Base-by-base conservation (phyloP, 2,329 filamentous ascomycete genomes). In the Xylaria digitata region DNA sequence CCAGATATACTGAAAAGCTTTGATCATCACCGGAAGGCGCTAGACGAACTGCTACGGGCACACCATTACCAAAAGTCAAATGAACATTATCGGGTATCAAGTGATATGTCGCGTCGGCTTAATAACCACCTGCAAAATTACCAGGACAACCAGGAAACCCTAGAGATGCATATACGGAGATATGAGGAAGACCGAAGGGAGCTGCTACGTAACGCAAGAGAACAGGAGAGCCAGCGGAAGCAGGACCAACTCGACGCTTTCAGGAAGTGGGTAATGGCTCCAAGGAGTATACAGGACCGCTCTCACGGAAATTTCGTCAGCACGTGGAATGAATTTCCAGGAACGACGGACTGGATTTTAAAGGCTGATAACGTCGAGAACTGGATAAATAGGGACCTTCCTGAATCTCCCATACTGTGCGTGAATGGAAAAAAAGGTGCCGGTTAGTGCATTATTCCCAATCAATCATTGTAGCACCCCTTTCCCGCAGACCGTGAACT, bases 341-440 rank as follows among this genome's bases (percentile, higher is more conserved):
- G 65, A 0, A 73, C 72, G 2, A 69, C 70, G 6, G 45, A 61
- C 11, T 75, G 74, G 74, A 72, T 74, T n/a, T 30, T 70, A 23
- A 50, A 69, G n/a, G 30, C 71, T 37, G 43, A 63, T 7, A 52
- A 71, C n/a, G 46, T 75, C 11, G 30, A 56, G n/a, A 70, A 69
- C 26, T 75, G 74, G 74, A 67, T 75, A 54, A 59, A 63, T 7
- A 54, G 56, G 8, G 34, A 60, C 37, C 55, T 40, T 11, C 72
- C 70, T 3, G 58, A 34, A 2, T 63, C 72, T 21, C 73, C 78
- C 4, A 72, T 77, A 3, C 53, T 80, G 6, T 80, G 77, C 76
- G 37, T 79, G 6, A 72, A 73, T 59, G 78, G 77, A 0, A 76
- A 74, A 34, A 75, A 73, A n/a, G 79, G 79, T 9, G 64, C 72